Conservation (phyloP, 2,329 filamentous ascomycete species). For the Fusarium pseudograminearum region DNA sequence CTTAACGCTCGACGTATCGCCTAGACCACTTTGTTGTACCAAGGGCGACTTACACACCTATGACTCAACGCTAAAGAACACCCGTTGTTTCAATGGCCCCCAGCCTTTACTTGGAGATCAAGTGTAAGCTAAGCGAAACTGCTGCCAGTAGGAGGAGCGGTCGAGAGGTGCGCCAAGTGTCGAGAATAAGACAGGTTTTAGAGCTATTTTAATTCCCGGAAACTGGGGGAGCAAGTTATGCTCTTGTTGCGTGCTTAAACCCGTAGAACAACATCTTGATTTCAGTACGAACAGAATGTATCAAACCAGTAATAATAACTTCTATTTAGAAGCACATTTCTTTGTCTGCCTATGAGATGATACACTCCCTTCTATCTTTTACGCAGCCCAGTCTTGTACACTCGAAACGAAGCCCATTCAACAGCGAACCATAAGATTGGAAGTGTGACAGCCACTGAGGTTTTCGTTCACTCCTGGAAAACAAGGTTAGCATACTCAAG, state of each 20-base stretch:
- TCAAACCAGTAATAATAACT: too few relatives aligned
- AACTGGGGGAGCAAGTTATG: background rate
- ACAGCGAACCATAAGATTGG: background rate
- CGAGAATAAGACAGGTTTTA: background rate
- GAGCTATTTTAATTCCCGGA: background rate
- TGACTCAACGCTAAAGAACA: too few relatives aligned
- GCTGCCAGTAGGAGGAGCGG: too few relatives aligned
- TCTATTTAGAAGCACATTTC: background rate
- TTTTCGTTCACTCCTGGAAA: background rate
- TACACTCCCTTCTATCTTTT: background rate
- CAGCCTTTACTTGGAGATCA: too few relatives aligned
- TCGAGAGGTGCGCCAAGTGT: too few relatives aligned
- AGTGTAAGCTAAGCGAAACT: too few relatives aligned
- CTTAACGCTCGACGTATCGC: too few relatives aligned
- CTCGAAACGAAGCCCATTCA: background rate
- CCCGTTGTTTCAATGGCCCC: too few relatives aligned
- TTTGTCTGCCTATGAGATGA: background rate
- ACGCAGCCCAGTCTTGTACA: background rate
- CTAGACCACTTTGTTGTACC: too few relatives aligned
- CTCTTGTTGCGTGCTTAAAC: background rate
- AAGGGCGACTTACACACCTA: too few relatives aligned
- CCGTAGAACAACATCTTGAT: background rate
- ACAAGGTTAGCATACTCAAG: too few relatives aligned
- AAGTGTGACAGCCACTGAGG: background rate
- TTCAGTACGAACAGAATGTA: background rate